A percentile compares a stretch with the other conserved stretches of the same genome.
Conservation (phyloP, 73 alveolate species). For the Paramecium octaurelia region DNA sequence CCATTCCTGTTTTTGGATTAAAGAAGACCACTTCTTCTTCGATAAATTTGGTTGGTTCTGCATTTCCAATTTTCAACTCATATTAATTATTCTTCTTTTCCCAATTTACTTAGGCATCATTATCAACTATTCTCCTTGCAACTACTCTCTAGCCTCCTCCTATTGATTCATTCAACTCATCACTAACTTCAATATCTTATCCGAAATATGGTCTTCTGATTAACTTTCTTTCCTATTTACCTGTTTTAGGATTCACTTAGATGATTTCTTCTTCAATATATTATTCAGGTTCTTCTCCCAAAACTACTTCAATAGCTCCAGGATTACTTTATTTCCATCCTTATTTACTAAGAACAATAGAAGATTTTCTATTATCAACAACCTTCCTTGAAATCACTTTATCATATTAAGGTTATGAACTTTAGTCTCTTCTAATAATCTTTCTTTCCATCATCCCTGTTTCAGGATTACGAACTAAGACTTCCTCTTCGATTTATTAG, state of each 20-base stretch:
- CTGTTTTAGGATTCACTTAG: neutral
- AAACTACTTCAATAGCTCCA: neutral
- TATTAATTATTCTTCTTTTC: neutral
- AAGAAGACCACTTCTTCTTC: neutral
- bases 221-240: neutral
- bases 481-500: neutral
- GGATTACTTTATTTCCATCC: neutral
- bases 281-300: constrained; percentile 16
- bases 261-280: neutral
- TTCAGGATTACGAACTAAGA: neutral
- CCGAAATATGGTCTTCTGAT: neutral
- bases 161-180: constrained; percentile 1
- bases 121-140: neutral
- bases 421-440: neutral
- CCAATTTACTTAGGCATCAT: neutral
- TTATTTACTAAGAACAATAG: neutral
- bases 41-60: neutral
- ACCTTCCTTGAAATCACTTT: neutral
- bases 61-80: neutral
- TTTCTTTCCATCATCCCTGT: constrained; percentile 13
- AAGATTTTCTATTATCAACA: neutral
- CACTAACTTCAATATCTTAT: neutral
- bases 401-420: neutral
- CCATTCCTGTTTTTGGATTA: neutral
- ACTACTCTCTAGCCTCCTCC: constrained; percentile 14